phyloP scores from a whole-genome alignment of 2,329 filamentous ascomycete species.

The Hypoxylon sp. region DNA sequence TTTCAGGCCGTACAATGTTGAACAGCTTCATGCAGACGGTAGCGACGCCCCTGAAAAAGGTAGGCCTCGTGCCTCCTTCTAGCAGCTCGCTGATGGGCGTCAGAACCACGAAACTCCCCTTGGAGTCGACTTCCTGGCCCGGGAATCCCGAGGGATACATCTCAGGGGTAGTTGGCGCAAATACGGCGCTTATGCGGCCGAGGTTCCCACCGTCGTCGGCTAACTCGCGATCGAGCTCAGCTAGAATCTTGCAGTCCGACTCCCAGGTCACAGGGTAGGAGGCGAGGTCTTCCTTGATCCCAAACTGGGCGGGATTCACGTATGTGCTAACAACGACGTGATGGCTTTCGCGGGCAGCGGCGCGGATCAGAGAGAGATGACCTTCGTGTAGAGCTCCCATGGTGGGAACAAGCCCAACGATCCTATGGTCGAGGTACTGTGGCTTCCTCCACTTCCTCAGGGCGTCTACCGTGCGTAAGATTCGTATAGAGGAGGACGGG shows the following conservation, averaged over 20 bases:
- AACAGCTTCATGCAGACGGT: conserved; percentile 96
- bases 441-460: conserved; percentile 74
- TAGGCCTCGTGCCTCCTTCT: conserved; percentile 85
- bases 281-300: conserved; percentile 82
- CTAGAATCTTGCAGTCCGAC: conserved; percentile 72
- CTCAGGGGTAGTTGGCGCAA: conserved; percentile 80
- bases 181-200: conserved; percentile 81
- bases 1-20: conserved; percentile 79
- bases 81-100: conserved; percentile 83
- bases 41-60: conserved; percentile 95
- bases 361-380: conserved; percentile 84
- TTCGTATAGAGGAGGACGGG: conserved; percentile 66
- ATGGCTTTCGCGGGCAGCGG: conserved; percentile 83
- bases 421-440: conserved; percentile 70
- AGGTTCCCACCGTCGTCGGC: conserved; percentile 64
- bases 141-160: conserved; percentile 89
- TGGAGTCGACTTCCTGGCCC: conserved; percentile 74
- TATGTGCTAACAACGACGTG: conserved; percentile 92
- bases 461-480: conserved; percentile 78
- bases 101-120: conserved; percentile 90
- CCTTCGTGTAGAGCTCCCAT: conserved; percentile 98
- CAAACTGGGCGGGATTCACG: conserved; percentile 97
- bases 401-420: conserved; percentile 89
- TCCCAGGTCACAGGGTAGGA: conserved; percentile 94
- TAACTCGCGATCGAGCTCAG: conserved; percentile 75